Evolutionary conservation across 805 yeast species (phyloP), one percentile per base, ranked within the genome.

Genomic region (Komagataella mondaviorum): DNA sequence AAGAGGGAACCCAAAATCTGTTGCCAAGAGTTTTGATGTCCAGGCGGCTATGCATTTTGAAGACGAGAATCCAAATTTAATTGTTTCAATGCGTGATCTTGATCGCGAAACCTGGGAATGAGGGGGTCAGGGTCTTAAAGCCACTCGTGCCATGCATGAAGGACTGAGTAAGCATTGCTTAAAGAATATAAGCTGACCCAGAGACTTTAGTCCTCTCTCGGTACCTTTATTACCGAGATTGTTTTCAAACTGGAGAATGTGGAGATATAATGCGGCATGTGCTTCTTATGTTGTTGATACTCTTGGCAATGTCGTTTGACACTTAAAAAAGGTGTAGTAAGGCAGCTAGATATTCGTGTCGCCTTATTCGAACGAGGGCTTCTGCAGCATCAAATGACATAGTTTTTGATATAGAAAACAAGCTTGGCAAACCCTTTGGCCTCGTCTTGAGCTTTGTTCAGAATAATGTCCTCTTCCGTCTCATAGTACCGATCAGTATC

Each of bases 401-500:
- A 44, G 50, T 23, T 48, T 16, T 45, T 43, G 20, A 50, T 53
- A 48, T 50, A 30, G 52, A 70, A 64, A 55, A 66, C 72, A 50
- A 64, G 59, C 54, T 66, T 75, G 6, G 63, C 62, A 71, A 74
- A 70, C 8, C 80, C 80, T 46, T 57, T 68, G 56, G 76, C 64
- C 46, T 59, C 58, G 39, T 68, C 71, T 16, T 67, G 64, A 48
- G 64, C 60, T 50, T 66, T 73, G 52, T 68, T 70, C 45, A 67
- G 65, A 12, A 56, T 63, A n/a, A 57, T 49, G 52, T 79, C 83
- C 53, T 77, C 81, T 48, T 68, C 71, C 10, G 75, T 70, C 53
- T 74, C 76, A 44, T 67, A 56, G 59, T 79, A 80, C 54, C 73
- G 65, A 55, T 75, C 80, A 4, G 77, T 68, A 46, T 69, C 78